Evolutionary conservation across 169 alveolate species (phyloP).

Genomic region (Neospora caninum): DNA sequence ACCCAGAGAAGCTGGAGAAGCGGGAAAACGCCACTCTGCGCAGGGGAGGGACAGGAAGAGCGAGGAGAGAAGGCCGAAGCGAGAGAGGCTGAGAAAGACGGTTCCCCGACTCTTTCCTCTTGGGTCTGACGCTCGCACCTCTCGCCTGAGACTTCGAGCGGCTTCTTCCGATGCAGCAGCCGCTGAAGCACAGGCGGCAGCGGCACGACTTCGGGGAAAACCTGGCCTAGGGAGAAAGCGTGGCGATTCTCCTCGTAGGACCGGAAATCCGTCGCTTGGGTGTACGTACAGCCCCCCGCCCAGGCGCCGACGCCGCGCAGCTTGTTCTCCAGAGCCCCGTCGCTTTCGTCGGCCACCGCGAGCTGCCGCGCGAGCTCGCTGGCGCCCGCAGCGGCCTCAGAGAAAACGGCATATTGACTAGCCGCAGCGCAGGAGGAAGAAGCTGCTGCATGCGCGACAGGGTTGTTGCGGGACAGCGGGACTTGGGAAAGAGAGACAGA

Average conservation of each 20-base stretch:
- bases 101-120: neutral
- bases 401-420: neutral
- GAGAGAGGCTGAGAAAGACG: neutral
- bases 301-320: slow-evolving; percentile 35
- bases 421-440: neutral
- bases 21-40: neutral
- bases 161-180: neutral
- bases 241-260: slow-evolving; percentile 35
- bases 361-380: neutral
- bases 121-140: no score
- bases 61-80: neutral
- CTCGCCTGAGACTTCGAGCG: no score
- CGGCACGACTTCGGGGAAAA: neutral
- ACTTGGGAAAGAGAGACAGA: neutral
- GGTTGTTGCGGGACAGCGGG: neutral
- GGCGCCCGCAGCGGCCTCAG: slow-evolving; percentile 21
- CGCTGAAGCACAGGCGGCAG: slow-evolving; percentile 19
- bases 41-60: neutral
- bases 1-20: neutral
- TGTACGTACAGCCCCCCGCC: slow-evolving; percentile 5
- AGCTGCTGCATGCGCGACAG: slow-evolving; percentile 2
- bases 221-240: neutral
- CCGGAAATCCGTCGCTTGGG: slow-evolving; percentile 23
- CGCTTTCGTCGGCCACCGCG: neutral
- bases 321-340: neutral